Percentiles rank a stretch among this genome's conserved stretches.
Evolutionary conservation across 441 rosid species (phyloP).

Genomic region (Populus hybrid): DNA sequence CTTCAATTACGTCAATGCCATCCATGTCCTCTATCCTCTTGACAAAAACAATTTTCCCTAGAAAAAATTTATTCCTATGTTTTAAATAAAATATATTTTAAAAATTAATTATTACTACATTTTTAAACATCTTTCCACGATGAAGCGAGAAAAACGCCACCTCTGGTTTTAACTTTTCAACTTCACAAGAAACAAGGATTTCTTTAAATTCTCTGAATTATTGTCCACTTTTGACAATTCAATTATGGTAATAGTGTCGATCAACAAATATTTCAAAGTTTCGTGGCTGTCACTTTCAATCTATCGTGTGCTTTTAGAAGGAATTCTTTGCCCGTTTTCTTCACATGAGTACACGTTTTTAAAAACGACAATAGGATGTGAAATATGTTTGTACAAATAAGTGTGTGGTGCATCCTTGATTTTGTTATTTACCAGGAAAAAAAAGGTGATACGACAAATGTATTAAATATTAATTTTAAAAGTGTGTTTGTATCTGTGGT

Average conservation of each 20-base stretch:
- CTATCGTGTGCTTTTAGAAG: neutral
- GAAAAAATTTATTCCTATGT: no score
- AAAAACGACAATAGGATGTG: neutral
- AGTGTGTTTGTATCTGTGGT: no score
- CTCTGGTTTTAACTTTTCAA: neutral
- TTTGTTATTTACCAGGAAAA: no score
- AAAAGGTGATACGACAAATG: no score
- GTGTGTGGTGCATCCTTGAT: neutral
- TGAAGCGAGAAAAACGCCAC: no score
- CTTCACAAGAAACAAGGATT: neutral
- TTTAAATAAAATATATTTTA: accelerated
- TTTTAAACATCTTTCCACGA: no score
- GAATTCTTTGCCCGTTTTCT: neutral
- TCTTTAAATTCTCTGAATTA: neutral
- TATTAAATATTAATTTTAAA: no score
- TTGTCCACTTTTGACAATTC: neutral
- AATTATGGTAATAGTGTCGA: neutral
- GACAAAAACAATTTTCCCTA: no score
- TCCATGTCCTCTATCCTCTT: neutral
- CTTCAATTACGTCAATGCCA: conserved; percentile 13
- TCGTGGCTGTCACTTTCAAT: neutral
- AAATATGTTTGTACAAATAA: neutral
- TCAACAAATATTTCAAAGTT: neutral
- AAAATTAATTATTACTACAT: no score
- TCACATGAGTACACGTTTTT: neutral